Base-by-base conservation (phyloP, 768 basidiomycete genomes). In the Podaxis sp. region DNA sequence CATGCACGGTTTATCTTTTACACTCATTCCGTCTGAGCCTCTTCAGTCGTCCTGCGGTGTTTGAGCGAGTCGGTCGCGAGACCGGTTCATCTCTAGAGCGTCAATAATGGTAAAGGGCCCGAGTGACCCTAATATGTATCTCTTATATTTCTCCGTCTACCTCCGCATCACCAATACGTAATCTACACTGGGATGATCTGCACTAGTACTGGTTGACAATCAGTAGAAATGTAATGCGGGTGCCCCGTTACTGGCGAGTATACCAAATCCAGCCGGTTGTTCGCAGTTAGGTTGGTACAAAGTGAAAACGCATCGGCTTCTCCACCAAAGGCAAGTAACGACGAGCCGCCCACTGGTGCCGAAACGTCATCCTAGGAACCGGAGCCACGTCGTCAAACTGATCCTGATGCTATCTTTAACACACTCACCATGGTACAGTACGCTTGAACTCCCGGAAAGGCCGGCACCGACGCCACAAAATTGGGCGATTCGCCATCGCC, bases 391-490 rank as follows among this genome's bases (percentile, higher is more conserved):
- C 13, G 8, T 20, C 36, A 55, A 28, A 22, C 36, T 46, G 26
- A 37, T 10, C 22, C 50, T 22, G 13, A 10, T 50, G 57, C 0
- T 37, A 52, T 20, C 44, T 40, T 49, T 51, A 50, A 56, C 11
- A 50, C 20, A 69, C 70, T 62, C 5, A 78, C 78, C 70, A 77
- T 74, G 12, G 75, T 75, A 59, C 79, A 81, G 58, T 78, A 80
- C 0, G 71, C 67, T 64, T 79, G 78, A 30, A 74, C 72, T 1
- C 79, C 79, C 2, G 80, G 77, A 70, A 79, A 80, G 1, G 77
- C 73, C 51, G 78, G 79, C 54, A 76, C 76, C 15, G 77, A 78
- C 2, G 78, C 77, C n/a, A 80, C 77, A 59, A 81, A 81, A 48
- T 72, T 74, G 28, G 78, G 78, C 3, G 78, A 78, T 66, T 81